These are phyloP conservation scores for Millerago galiae DNA, from an alignment of 805 yeast species.

Conservation along the genomic window DNA sequence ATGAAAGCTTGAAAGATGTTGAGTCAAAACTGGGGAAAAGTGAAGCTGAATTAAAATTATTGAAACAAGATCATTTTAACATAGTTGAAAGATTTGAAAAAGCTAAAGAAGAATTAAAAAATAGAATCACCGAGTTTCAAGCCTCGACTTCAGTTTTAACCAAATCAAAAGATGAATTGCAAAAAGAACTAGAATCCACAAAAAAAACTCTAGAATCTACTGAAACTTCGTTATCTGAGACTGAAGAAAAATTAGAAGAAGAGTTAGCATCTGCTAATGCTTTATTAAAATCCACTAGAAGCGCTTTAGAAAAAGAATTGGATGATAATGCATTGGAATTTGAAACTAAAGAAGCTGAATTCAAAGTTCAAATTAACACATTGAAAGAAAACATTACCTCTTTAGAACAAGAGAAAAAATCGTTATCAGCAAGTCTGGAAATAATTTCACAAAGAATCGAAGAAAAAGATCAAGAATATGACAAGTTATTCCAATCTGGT, in stretches of 20 bases:
- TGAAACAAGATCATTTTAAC: background rate
- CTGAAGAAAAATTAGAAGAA: background rate
- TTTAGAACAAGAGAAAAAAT: slow-evolving; percentile 26
- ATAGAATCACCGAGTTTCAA: background rate
- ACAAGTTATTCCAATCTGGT: slow-evolving; percentile 10
- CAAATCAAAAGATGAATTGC: background rate
- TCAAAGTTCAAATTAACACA: slow-evolving; percentile 19
- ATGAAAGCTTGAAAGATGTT: background rate
- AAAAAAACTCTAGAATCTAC: background rate
- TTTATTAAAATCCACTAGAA: background rate
- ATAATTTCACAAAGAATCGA: slow-evolving; percentile 29
- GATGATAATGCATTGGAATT: slow-evolving; percentile 22
- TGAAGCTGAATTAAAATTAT: background rate
- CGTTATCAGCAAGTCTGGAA: slow-evolving; percentile 26
- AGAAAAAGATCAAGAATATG: slow-evolving; percentile 19
- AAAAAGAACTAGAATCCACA: background rate
- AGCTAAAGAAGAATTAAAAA: background rate
- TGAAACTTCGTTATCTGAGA: background rate
- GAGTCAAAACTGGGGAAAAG: background rate
- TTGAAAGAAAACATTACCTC: slow-evolving; percentile 24
- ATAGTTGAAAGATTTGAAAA: background rate
- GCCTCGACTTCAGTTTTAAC: background rate
- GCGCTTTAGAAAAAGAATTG: slow-evolving; percentile 18
- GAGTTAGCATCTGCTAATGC: background rate
- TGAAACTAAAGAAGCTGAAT: slow-evolving; percentile 24